These are phyloP conservation scores for Collariella sp. DNA, from an alignment of 495 filamentous ascomycete species.

Conservation along the genomic window DNA sequence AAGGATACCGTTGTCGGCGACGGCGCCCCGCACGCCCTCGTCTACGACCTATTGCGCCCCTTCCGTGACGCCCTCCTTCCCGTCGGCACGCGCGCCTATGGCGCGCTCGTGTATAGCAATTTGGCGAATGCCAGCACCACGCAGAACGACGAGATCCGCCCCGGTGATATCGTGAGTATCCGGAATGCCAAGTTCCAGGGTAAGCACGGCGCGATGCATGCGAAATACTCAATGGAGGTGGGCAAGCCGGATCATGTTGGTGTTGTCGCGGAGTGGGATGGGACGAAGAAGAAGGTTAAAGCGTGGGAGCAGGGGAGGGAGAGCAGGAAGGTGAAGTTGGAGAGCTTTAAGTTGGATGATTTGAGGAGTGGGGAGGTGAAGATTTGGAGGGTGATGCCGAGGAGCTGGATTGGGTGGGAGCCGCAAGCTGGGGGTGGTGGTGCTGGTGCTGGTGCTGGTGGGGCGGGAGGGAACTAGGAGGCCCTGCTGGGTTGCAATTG, in stretches of 20 bases:
- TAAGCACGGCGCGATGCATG: conserved; percentile 88
- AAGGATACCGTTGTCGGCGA: conserved; percentile 78
- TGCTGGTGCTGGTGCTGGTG: background rate
- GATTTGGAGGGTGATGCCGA: conserved; percentile 92
- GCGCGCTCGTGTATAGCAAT: conserved; percentile 87
- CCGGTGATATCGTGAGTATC: conserved; percentile 88
- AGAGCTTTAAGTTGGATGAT: conserved; percentile 90
- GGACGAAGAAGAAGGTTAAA: conserved; percentile 94
- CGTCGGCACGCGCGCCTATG: conserved; percentile 79
- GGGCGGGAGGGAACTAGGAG: conserved; percentile 23
- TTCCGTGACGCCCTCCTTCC: conserved; percentile 67
- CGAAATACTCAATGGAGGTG: conserved; percentile 83
- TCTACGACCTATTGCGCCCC: conserved; percentile 68
- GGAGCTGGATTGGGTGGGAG: conserved; percentile 87
- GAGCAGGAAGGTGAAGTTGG: conserved; percentile 86
- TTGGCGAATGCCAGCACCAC: conserved; percentile 84
- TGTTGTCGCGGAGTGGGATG: conserved; percentile 98
- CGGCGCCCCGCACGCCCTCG: conserved; percentile 64
- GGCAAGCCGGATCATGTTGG: conserved; percentile 91
- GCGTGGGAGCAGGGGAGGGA: conserved; percentile 95
- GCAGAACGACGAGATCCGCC: conserved; percentile 87
- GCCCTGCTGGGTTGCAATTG: conserved; percentile 11
- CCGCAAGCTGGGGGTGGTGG: background rate
- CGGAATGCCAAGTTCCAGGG: conserved; percentile 94
- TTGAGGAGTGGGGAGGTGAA: conserved; percentile 90